Evolutionary conservation across 352 stramenopile species (phyloP), one percentile per base, ranked within the genome.

Genomic region (Phytophthora cryptogea): DNA sequence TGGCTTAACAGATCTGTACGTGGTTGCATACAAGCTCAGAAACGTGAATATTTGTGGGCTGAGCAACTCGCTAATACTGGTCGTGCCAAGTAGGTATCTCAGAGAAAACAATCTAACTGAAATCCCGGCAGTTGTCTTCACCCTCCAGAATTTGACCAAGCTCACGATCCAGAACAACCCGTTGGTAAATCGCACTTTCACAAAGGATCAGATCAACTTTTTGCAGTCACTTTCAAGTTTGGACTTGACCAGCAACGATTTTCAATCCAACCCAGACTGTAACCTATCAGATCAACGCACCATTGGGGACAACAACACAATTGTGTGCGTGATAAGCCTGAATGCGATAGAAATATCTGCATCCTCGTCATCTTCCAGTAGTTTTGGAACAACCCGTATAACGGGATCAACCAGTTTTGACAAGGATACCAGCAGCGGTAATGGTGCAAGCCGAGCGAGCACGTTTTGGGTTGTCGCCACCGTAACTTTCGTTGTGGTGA

Each of bases 41-140:
- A 23, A 23, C 20, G 20, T 23, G 20, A 23, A 23, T 3, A 3
- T 23, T 23, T 23, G 20, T 23, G 20, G 2, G 2, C 20, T 23
- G 20, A 23, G 20, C 20, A 23, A 23, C 20, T 23, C 20, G 20
- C 20, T 23, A 23, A 23, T 23, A 23, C 20, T 23, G 20, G 20
- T 23, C 20, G 2, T 23, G 20, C 2, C 20, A 9, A 2, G 20
- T 5, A 71, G 63, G 5, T 60, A 71, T 30, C 28, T 71, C 28
- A 56, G 53, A 27, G 32, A 8, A 26, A 71, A 67, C 51, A 54
- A 36, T 23, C 28, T 67, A 17, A 63, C 57, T 9, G 51, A 59
- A 39, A 67, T 71, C 26, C 63, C 63, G 17, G 26, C 41, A 7
- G 27, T 54, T 16, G 48, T 71, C 5, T 66, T 71, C 35, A 57